Evolutionary conservation across 140 eudicot species (phyloP).

Genomic region (Bidens hawaiensis): DNA sequence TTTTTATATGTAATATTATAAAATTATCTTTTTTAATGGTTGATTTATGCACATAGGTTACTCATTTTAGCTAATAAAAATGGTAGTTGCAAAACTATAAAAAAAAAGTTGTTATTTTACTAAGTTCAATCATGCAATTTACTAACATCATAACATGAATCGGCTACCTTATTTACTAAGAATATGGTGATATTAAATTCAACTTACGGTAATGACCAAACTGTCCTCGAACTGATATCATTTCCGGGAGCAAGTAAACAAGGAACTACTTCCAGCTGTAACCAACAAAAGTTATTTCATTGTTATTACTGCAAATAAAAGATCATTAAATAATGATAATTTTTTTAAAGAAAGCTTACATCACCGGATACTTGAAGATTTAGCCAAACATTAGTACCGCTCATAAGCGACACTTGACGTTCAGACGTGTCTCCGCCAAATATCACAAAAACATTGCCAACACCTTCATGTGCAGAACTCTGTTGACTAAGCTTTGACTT

Average conservation of each 20-base stretch:
- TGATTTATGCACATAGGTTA: background rate
- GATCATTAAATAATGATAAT: background rate
- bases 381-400: slow-evolving; percentile 97
- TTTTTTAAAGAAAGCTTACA: slow-evolving; percentile 44
- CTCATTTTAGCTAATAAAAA: background rate
- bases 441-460: slow-evolving; percentile 64
- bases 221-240: slow-evolving; percentile 43
- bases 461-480: slow-evolving; percentile 20
- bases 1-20: background rate
- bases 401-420: slow-evolving; percentile 96
- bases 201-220: slow-evolving; percentile 93
- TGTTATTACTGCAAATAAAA: no score
- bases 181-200: background rate
- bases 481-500: slow-evolving; percentile 28
- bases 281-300: slow-evolving; percentile 13
- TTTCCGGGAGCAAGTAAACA: slow-evolving; percentile 77
- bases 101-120: no score
- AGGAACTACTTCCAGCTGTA: slow-evolving; percentile 85
- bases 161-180: background rate
- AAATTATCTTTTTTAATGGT: background rate
- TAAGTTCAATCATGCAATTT: background rate
- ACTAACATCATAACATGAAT: background rate
- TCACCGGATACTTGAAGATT: slow-evolving; percentile 74
- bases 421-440: slow-evolving; percentile 96
- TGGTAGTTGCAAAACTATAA: background rate